Evolutionary conservation across 1,139 yeast species (phyloP), one percentile per base, ranked within the genome.

Genomic region (Sugiyamaella neomexicana): DNA sequence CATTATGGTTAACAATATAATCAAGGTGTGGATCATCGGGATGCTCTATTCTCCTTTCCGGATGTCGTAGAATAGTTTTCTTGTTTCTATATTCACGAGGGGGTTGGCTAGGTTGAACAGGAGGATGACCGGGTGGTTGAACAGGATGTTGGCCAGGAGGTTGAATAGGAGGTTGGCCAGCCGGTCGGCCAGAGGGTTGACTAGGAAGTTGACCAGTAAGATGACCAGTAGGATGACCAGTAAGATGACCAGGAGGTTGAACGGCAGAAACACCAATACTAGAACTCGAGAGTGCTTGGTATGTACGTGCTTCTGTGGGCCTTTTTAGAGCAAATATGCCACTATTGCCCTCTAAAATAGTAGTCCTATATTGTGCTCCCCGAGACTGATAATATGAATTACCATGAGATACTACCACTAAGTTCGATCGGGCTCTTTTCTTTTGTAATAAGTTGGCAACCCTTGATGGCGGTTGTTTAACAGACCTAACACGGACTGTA

Each of bases 261-360:
- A 37, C n/a, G 9, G 27, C n/a, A 5, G 25, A 3, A 20, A 20
- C 25, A 20, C 25, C 25, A 20, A 20, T 5, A 20, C 5, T 4
- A 16, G 41, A 16, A 25, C 9, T 5, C 2, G 10, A 16, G 3
- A 12, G 41, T 7, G 4, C 25, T 15, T 7, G 25, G 8, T 16
- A 17, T 38, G 25, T 20, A 38, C 27, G 41, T 15, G 17, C 10
- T 5, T 42, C 46, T 31, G 10, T 38, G n/a, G 46, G 46, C 37
- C 53, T 34, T 29, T 53, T 40, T 16, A 54, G 31, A 15, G 57
- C 53, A 46, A 50, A 52, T 13, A 34, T 16, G n/a, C 59, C 59
- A 36, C 52, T 54, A 1, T 49, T 43, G n/a, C 23, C 46, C 32
- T 57, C 57, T 17, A 57, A 16, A 13, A 57, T 42, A 7, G 57